Percentiles rank a stretch among this genome's conserved stretches.
These are phyloP conservation scores for Hypholoma fasciculare DNA, from an alignment of 768 basidiomycete species.

Conservation along the genomic window DNA sequence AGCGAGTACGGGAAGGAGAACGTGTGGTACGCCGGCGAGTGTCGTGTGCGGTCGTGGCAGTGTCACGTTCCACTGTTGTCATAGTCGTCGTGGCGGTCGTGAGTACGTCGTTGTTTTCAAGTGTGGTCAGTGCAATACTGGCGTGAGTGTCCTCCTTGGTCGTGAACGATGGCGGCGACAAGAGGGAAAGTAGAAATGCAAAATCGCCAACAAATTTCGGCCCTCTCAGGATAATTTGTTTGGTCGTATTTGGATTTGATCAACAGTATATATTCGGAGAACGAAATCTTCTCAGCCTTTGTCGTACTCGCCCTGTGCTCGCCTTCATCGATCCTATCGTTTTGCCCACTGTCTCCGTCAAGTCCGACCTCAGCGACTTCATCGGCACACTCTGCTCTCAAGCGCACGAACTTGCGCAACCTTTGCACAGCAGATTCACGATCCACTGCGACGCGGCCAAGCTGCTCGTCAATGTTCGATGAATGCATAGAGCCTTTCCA, in stretches of 20 bases:
- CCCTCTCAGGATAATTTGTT: neutral
- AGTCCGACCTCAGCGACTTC: no score
- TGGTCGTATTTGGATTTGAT: neutral
- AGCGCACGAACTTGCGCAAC: no score
- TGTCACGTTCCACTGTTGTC: slow-evolving; percentile 10
- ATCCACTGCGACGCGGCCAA: no score
- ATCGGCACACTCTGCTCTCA: no score
- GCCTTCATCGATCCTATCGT: no score
- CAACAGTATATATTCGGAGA: neutral
- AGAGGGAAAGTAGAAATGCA: neutral
- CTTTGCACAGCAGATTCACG: no score
- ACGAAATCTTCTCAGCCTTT: neutral
- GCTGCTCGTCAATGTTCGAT: no score
- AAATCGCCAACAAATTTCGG: neutral
- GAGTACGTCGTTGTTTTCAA: neutral
- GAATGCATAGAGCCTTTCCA: no score
- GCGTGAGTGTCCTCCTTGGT: neutral
- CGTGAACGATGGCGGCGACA: slow-evolving; percentile 1
- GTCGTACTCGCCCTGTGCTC: neutral
- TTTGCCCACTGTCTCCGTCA: no score
- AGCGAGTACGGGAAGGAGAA: slow-evolving; percentile 22
- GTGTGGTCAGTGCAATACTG: neutral
- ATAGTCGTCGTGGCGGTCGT: slow-evolving; percentile 4
- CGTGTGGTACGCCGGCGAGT: slow-evolving; percentile 19
- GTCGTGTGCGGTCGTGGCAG: slow-evolving; percentile 10